phyloP scores from a whole-genome alignment of 176 grass and related monocot genomes.

The Juncus effusus region DNA sequence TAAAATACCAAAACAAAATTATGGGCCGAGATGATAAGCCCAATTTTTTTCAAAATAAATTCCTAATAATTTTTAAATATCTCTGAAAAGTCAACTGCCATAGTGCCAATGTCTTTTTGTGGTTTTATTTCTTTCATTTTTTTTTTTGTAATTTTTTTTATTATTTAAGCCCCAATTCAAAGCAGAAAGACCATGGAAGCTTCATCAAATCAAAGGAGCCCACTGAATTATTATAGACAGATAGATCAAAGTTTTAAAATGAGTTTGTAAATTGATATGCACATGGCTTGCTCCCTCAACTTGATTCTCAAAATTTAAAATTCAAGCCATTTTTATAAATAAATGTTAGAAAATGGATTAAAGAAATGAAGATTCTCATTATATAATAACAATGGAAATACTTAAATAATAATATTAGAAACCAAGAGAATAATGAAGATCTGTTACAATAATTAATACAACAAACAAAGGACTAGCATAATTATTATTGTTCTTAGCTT shows the following conservation, averaged over 20 bases:
- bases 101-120: no score
- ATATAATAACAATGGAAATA: conserved; percentile 61
- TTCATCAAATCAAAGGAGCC: conserved; percentile 49
- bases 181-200: conserved; percentile 52
- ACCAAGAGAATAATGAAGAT: conserved; percentile 76
- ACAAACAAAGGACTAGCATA: conserved; percentile 46
- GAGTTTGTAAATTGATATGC: conserved; percentile 65
- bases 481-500: conserved; percentile 54
- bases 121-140: no score
- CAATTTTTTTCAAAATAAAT: no score
- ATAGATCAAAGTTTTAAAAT: conserved; percentile 52
- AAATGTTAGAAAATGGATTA: conserved; percentile 43
- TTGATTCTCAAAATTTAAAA: conserved; percentile 50
- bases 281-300: conserved; percentile 74
- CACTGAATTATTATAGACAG: conserved; percentile 65
- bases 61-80: no score
- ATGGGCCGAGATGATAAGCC: no score
- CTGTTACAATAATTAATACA: conserved; percentile 41
- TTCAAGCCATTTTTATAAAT: conserved; percentile 39
- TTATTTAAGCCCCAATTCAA: background rate
- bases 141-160: no score
- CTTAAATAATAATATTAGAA: conserved; percentile 36
- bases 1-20: no score
- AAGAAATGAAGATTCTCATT: conserved; percentile 56
- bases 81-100: no score